These are phyloP conservation scores for Coccinonectria pachysandricola DNA, from an alignment of 2,329 filamentous ascomycete species.

Conservation along the genomic window DNA sequence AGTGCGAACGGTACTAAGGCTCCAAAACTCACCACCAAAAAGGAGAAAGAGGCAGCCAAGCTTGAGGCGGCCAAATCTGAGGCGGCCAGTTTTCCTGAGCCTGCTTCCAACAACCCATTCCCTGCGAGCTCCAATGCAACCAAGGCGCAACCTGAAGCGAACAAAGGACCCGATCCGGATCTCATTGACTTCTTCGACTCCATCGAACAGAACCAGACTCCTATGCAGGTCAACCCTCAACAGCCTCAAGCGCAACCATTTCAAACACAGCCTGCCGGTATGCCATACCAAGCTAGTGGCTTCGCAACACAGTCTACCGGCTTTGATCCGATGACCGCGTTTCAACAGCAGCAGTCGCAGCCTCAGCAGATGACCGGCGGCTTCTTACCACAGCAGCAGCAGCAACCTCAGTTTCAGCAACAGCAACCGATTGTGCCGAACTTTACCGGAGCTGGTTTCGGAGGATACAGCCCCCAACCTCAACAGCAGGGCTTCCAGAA, in stretches of 20 bases:
- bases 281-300: conserved; percentile 14
- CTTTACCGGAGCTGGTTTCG: conserved; percentile 68
- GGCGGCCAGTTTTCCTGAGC: conserved; percentile 27
- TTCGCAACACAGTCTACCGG: conserved; percentile 24
- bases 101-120: conserved; percentile 35
- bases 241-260: conserved; percentile 21
- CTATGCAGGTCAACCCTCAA: conserved; percentile 41
- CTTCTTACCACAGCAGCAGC: conserved; percentile 29
- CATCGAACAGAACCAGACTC: conserved; percentile 79
- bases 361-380: conserved; percentile 15
- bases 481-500: conserved; percentile 38
- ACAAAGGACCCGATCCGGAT: conserved; percentile 61
- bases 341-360: conserved; percentile 22
- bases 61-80: no score
- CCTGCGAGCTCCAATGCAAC: conserved; percentile 23
- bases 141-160: conserved; percentile 35
- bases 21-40: conserved; percentile 23
- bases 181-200: conserved; percentile 93
- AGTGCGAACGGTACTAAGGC: conserved; percentile 30
- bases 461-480: conserved; percentile 63
- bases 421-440: conserved; percentile 35
- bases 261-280: conserved; percentile 19
- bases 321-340: conserved; percentile 19
- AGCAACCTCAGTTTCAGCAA: conserved; percentile 20
- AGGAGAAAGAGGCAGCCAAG: no score